A percentile compares a stretch with the other conserved stretches of the same genome.
phyloP scores from a whole-genome alignment of 768 basidiomycete genomes.

The Lactarius indigo region DNA sequence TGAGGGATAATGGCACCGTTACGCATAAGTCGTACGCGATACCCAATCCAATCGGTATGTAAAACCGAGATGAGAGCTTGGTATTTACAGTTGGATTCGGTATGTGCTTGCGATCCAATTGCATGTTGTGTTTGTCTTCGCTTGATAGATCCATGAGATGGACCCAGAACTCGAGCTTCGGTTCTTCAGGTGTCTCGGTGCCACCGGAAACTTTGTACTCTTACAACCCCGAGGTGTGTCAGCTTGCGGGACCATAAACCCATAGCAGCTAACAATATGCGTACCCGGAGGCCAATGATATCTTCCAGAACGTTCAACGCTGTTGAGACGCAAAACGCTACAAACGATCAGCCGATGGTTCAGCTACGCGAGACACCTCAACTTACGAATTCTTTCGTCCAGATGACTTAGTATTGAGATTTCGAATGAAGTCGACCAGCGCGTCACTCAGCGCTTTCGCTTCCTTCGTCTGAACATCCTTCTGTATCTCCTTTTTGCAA shows the following conservation, averaged over 20 bases:
- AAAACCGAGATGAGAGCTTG: conserved; percentile 4
- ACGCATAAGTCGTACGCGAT: conserved; percentile 1
- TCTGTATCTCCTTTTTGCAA: conserved; percentile 1
- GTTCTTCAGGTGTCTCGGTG: neutral
- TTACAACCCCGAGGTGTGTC: neutral
- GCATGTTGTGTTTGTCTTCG: conserved; percentile 9
- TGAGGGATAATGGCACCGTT: neutral
- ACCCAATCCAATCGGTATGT: neutral
- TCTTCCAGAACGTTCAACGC: neutral
- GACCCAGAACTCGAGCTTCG: neutral
- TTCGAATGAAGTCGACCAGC: conserved; percentile 1
- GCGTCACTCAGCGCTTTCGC: neutral
- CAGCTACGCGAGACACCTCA: neutral
- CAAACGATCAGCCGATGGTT: neutral
- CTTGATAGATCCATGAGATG: neutral
- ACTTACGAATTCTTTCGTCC: neutral
- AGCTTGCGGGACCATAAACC: neutral
- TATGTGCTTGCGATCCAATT: conserved; percentile 1
- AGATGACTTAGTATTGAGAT: neutral
- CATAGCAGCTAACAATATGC: neutral
- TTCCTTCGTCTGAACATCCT: neutral
- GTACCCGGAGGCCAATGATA: neutral
- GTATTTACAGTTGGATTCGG: conserved; percentile 8
- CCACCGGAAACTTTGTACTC: neutral
- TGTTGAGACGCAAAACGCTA: neutral